Evolutionary conservation across 495 filamentous ascomycete species (phyloP).

Genomic region (Haplographium delicatum): DNA sequence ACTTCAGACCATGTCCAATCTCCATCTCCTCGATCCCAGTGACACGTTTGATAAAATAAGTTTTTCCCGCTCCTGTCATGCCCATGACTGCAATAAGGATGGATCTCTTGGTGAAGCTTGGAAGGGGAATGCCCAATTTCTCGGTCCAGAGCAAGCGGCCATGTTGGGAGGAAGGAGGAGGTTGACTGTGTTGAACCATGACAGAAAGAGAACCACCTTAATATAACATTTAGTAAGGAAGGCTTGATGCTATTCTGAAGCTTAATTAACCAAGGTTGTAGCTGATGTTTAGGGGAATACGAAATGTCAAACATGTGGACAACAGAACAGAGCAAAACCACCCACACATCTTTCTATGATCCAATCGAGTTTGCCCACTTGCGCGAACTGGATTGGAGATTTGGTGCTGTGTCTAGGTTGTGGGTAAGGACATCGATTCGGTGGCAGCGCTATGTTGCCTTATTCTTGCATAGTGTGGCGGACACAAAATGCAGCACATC

Average conservation of each 20-base stretch:
- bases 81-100: constrained; percentile 1
- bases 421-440: too few relatives aligned
- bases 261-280: background rate
- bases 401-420: too few relatives aligned
- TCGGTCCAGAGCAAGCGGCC: background rate
- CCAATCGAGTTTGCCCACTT: background rate
- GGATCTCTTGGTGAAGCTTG: background rate
- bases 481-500: too few relatives aligned
- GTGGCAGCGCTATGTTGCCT: too few relatives aligned
- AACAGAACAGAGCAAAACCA: background rate
- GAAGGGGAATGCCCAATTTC: background rate
- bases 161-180: background rate
- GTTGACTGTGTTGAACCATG: background rate
- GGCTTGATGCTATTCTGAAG: background rate
- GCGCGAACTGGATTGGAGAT: background rate
- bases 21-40: background rate
- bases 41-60: background rate
- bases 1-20: background rate
- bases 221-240: background rate
- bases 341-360: background rate
- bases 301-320: background rate
- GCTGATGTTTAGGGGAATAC: background rate
- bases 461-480: too few relatives aligned
- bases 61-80: background rate
- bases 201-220: background rate